Conservation (phyloP, 2,329 filamentous ascomycete genomes). For the Grosmannia huntii region DNA sequence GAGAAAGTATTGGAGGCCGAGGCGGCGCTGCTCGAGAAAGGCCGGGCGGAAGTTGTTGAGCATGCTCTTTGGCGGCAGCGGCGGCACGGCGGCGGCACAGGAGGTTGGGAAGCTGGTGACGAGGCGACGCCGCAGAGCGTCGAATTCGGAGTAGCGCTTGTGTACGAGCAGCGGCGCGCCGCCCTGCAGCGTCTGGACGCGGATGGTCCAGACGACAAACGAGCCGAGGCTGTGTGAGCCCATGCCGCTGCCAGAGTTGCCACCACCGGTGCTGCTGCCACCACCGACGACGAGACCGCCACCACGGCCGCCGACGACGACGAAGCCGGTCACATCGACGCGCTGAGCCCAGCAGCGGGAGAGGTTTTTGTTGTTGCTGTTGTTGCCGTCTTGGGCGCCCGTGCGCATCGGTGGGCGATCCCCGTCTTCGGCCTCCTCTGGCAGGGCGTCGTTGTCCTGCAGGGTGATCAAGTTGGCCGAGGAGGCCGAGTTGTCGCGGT, state of each 20-base stretch:
- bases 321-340: conserved; percentile 45
- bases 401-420: no score
- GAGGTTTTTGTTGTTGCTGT: background rate
- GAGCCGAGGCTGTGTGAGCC: conserved; percentile 51
- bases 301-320: conserved; percentile 40
- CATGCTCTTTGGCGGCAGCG: conserved; percentile 79
- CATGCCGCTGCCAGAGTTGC: background rate
- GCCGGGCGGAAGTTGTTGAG: conserved; percentile 73
- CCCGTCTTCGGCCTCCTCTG: background rate
- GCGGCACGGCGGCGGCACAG: conserved; percentile 64
- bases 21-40: conserved; percentile 75
- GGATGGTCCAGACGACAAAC: conserved; percentile 91
- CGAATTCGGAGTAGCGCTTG: conserved; percentile 86
- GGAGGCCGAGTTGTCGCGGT: conserved; percentile 6
- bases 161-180: conserved; percentile 48
- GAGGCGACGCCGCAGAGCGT: conserved; percentile 62
- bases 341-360: conserved; percentile 53
- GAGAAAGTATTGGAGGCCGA: conserved; percentile 81
- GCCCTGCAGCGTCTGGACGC: conserved; percentile 67
- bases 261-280: background rate
- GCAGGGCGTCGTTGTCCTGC: conserved; percentile 41
- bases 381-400: background rate
- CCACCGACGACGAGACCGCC: conserved; percentile 9
- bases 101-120: conserved; percentile 73
- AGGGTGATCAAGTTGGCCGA: conserved; percentile 33